phyloP scores from a whole-genome alignment of 2,329 filamentous ascomycete genomes.

The Epichloe uncinata region DNA sequence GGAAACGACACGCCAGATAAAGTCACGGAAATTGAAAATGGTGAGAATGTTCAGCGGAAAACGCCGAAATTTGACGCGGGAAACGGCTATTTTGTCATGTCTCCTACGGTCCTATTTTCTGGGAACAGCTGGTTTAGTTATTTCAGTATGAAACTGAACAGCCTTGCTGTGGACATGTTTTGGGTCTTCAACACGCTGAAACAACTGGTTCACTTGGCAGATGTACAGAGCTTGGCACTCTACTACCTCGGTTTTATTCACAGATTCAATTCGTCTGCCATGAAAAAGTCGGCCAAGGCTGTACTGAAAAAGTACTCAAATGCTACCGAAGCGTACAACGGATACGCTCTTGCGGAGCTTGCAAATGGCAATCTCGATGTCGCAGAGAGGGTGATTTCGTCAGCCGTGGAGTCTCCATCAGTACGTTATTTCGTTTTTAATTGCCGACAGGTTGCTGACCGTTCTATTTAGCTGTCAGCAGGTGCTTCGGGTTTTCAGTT shows the following conservation, averaged over 20 bases:
- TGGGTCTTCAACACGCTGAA: conserved; percentile 44
- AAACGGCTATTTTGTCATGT: conserved; percentile 19
- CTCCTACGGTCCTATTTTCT: conserved; percentile 41
- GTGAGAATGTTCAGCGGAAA: conserved; percentile 10
- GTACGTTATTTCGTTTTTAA: conserved; percentile 13
- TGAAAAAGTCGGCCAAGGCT: conserved; percentile 58
- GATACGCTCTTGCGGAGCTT: conserved; percentile 62
- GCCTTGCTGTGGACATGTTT: conserved; percentile 21
- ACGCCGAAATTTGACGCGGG: conserved; percentile 18
- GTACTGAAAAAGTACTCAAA: conserved; percentile 56
- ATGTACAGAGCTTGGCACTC: conserved; percentile 36
- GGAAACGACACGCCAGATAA: conserved; percentile 1
- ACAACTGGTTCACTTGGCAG: conserved; percentile 37
- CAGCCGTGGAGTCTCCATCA: conserved; percentile 36
- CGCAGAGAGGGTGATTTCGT: conserved; percentile 51
- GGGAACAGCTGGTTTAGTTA: conserved; percentile 31
- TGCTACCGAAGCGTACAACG: conserved; percentile 59
- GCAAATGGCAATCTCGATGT: conserved; percentile 41
- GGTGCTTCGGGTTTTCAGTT: conserved; percentile 25
- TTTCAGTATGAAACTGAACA: conserved; percentile 16
- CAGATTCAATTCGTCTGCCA: conserved; percentile 35
- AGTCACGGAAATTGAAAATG: not conserved
- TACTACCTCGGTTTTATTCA: conserved; percentile 57
- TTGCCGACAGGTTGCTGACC: conserved; percentile 1
- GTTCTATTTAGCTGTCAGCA: conserved; percentile 8